Evolutionary conservation across 345 rosid genomes (phyloP), one percentile per base, ranked within the genome.

Genomic region (Populus euphratica): DNA sequence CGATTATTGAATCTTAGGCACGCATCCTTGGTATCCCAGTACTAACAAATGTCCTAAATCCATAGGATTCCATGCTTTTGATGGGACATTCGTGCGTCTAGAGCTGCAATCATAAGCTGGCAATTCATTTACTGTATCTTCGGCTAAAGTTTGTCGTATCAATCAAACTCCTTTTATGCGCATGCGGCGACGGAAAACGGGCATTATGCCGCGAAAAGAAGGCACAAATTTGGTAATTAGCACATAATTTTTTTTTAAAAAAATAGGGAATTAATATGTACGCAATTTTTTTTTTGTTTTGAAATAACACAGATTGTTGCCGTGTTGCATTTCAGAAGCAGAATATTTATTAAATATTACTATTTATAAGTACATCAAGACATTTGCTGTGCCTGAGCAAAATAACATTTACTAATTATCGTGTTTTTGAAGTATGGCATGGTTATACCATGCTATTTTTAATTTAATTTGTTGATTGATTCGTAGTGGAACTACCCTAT

Each of bases 391-490:
- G 35, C 0, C 4, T 33, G 0, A 33, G 5, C 3, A 33, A 0
- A 33, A 33, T 33, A 0, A 33, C 0, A 33, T 33, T 33, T 33
- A 33, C 0, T 33, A 33, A 33, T 4, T 33, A 0, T 33, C 0
- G 0, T 4, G 0, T 5, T 33, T 33, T 0, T 33, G 0, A 33
- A 4, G 0, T 0, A 0, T 4, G 0, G 0, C 0, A 33, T 33
- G 0, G 0, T 4, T 4, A 33, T 0, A 33, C 0, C 4, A 4
- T 33, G 0, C 3, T 33, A 33, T 33, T 4, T 33, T 0, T 33
- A 0, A 33, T 0, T 33, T 0, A 33, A 33, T 4, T 33, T 33
- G 4, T 31, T 31, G 0, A 1, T 2, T 31, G 33, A 0, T 33
- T 33, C 4, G 5, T 33, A 33, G 0, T 33, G 4, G 3, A 31